Percentiles rank a stretch among this genome's conserved stretches.
phyloP scores from a whole-genome alignment of 495 filamentous ascomycete species.

The Penicillium diatomitis region DNA sequence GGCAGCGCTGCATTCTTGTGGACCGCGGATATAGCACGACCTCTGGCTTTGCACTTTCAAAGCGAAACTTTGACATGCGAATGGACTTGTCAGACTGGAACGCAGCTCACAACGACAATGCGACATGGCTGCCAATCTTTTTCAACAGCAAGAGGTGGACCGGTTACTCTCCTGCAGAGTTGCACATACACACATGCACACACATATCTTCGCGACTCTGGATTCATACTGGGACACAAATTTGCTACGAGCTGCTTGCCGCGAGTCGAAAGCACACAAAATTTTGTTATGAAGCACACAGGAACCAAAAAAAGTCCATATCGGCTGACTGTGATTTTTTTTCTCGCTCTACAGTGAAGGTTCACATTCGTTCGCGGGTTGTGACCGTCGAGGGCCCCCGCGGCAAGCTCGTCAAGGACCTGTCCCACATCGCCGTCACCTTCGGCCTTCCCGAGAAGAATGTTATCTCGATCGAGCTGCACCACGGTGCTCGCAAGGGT shows the following conservation, averaged over 20 bases:
- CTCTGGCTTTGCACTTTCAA: background rate
- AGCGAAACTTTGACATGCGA: background rate
- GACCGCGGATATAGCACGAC: background rate
- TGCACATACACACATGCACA: too few species aligned
- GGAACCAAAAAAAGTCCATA: too few species aligned
- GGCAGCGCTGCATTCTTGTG: slow-evolving; percentile 1
- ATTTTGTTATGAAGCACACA: too few species aligned
- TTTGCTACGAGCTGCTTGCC: too few species aligned
- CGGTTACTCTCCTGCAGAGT: background rate
- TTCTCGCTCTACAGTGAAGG: slow-evolving; percentile 60
- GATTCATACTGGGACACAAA: background rate
- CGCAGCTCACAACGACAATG: background rate
- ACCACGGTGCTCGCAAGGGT: slow-evolving; percentile 95
- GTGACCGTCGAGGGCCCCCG: slow-evolving; percentile 95
- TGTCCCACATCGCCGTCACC: slow-evolving; percentile 91
- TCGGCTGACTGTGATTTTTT: slow-evolving; percentile 22
- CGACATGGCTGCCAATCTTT: slow-evolving; percentile 1
- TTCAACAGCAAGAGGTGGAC: slow-evolving; percentile 4
- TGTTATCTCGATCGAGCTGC: slow-evolving; percentile 88
- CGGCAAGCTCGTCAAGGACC: slow-evolving; percentile 92
- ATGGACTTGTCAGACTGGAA: background rate
- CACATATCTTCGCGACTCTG: background rate
- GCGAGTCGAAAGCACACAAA: too few species aligned
- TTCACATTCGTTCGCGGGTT: slow-evolving; percentile 88
- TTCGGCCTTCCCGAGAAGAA: slow-evolving; percentile 75